A percentile compares a stretch with the other conserved stretches of the same genome.
phyloP scores from a whole-genome alignment of 2,329 filamentous ascomycete species.

The Fusarium sp. region DNA sequence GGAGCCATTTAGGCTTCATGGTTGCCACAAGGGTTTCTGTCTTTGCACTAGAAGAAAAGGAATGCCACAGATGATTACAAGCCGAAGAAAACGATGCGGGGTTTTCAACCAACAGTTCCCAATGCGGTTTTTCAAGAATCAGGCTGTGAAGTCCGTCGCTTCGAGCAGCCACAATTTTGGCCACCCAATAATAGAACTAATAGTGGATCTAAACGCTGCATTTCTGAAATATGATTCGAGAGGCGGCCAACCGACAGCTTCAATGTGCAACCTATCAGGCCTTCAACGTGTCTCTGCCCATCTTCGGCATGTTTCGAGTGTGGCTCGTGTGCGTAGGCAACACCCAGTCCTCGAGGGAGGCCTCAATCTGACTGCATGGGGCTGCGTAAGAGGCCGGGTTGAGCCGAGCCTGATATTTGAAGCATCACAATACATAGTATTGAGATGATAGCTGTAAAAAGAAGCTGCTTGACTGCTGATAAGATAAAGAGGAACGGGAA shows the following conservation, averaged over 20 bases:
- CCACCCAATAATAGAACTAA: not conserved
- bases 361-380: not conserved
- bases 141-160: not conserved
- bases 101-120: not conserved
- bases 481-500: not conserved
- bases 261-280: not conserved
- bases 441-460: not conserved
- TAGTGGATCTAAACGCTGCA: not conserved
- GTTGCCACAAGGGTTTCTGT: not conserved
- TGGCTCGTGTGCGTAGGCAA: not conserved
- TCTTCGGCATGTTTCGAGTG: not conserved
- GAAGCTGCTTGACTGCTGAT: not conserved
- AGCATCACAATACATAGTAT: no score
- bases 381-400: not conserved
- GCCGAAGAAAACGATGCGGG: no score
- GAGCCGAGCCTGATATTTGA: not conserved
- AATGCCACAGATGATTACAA: no score
- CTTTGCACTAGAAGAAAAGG: not conserved
- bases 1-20: not conserved
- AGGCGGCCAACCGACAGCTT: fast-evolving
- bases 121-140: not conserved
- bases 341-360: not conserved
- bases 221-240: not conserved
- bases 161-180: not conserved
- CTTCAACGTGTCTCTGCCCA: not conserved